Base-by-base conservation (phyloP, 306 rosid species). In the Abrus precatorius region DNA sequence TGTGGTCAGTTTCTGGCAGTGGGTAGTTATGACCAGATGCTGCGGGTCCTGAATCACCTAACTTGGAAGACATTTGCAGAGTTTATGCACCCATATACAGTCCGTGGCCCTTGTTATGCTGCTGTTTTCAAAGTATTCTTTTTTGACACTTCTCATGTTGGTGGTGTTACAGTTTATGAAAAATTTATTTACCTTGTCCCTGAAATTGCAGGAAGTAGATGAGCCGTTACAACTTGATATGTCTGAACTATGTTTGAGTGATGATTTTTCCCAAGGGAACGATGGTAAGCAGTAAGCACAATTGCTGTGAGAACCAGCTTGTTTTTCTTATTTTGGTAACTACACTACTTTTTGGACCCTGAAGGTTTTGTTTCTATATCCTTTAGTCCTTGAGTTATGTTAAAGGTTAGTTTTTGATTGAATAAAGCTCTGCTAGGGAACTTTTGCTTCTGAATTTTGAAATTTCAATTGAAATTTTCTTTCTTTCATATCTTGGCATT, bases 1-100 rank as follows among this genome's bases (percentile, higher is more conserved):
- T 95, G 97, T 89, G 99, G 99, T 41, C 98, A 91, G 81, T 95
- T 88, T 88, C 90, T 95, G 32, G 98, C 99, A 34, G 99, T 95
- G 60, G 97, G 99, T 56, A 95, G 99, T 82, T 95, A 93, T 84
- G 99, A 95, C 77, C 97, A 95, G 87, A 95, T 90, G 96, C 84
- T 95, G 94, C 91, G 97, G 81, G 97, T 93, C 80, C 86, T 95
- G 77, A 91, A 90, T 90, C 99, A 90, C 83, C 87, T 95, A 44
- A 95, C 97, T 73, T 95, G 99, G 99, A 95, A 91, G 83, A 95
- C 97, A 77, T 95, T 95, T 88, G 99, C 99, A n/a, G 99, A 95
- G 87, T 88, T 95, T 72, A 80, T 93, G 93, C 99, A 95, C 69
- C 88, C 85, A 36, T 84, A 89, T 80, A 87, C 91, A 9, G 94